phyloP scores from a whole-genome alignment of 768 basidiomycete species.

The Pholiota molesta region DNA sequence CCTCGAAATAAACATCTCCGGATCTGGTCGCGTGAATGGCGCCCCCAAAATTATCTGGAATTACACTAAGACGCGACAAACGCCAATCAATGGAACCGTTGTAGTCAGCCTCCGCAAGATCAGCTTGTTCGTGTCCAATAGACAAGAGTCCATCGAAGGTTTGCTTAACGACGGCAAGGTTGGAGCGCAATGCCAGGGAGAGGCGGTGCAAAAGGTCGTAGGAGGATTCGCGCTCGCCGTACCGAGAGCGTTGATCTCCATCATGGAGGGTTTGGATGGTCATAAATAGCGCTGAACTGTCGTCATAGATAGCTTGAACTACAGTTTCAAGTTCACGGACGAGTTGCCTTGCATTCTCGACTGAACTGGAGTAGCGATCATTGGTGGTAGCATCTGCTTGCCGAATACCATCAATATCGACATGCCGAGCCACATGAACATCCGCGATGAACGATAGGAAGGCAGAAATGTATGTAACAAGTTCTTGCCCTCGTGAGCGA shows the following conservation, averaged over 20 bases:
- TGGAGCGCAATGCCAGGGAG: constrained; percentile 54
- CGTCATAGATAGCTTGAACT: constrained; percentile 77
- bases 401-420: constrained; percentile 80
- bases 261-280: constrained; percentile 57
- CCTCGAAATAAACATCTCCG: constrained; percentile 36
- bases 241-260: constrained; percentile 32
- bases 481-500: constrained; percentile 46
- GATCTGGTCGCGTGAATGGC: constrained; percentile 35
- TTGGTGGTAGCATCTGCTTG: constrained; percentile 49
- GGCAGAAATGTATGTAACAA: constrained; percentile 57
- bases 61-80: constrained; percentile 68
- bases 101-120: constrained; percentile 70
- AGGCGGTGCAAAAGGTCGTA: constrained; percentile 55
- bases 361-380: constrained; percentile 60
- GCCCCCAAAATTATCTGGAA: constrained; percentile 52
- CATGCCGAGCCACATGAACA: constrained; percentile 77
- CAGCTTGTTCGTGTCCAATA: constrained; percentile 72
- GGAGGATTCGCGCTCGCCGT: constrained; percentile 34
- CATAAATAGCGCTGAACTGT: constrained; percentile 61
- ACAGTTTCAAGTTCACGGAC: constrained; percentile 71
- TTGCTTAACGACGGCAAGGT: constrained; percentile 57
- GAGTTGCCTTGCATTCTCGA: constrained; percentile 68
- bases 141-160: constrained; percentile 64
- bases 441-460: constrained; percentile 66
- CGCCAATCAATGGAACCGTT: constrained; percentile 79